Evolutionary conservation across 2,329 filamentous ascomycete species (phyloP), one percentile per base, ranked within the genome.

Genomic region (Cyphellophora europaea): DNA sequence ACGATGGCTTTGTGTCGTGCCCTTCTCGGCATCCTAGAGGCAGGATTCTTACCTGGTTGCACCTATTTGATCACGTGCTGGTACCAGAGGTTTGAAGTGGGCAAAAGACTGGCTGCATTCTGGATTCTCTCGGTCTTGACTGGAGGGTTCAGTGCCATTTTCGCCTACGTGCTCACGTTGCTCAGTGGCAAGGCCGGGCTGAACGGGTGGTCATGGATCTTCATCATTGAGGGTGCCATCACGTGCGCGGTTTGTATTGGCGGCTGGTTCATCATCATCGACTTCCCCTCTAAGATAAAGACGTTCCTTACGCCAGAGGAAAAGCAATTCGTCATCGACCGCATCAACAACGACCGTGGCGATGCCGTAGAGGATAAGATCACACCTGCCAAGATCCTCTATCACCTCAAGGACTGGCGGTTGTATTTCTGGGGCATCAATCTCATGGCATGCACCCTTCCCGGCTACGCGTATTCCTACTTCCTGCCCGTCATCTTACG

Each of bases 201-300:
- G 15, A 66, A 67, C 6, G 76, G 77, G 2, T 82, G 77, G 77
- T 69, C 74, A 17, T 82, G 72, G 65, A 82, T 82, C 75, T 82
- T 76, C 44, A 53, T 81, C 1, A 72, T 82, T 0, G 77, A 82
- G 47, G 77, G 78, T 0, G 49, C 72, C 6, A 73, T 82, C 44
- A 68, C 77, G 4, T 66, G 67, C 40, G 37, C 74, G 14, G 56
- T 82, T 13, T 77, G 77, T 3, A 47, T 78, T 18, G 38, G 67
- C 10, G 79, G 77, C 0, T 81, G 76, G 49, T 79, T 75, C 65
- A 82, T 77, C 77, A 80, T 82, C 59, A 64, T 81, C 27, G 76
- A 81, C 49, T 82, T 82, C 42, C 77, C 77, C 0, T 77, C 82
- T 45, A 63, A 74, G 16, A 65, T 73, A 1, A 62, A 73, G 34